phyloP scores from a whole-genome alignment of 148 eudicot genomes.

The Arctostaphylos glauca region DNA sequence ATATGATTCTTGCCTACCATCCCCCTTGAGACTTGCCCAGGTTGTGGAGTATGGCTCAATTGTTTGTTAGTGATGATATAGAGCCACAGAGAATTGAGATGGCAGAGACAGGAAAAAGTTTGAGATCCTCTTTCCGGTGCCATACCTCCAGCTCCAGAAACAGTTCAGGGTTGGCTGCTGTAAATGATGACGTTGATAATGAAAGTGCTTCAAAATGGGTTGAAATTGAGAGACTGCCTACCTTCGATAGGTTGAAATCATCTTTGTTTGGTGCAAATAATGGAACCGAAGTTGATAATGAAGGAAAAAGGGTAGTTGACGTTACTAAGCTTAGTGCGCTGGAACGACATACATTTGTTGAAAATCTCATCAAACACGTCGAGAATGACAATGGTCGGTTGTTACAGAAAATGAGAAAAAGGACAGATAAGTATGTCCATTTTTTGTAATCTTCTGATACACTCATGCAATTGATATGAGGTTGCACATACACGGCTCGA shows the following conservation, averaged over 20 bases:
- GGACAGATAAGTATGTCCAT: conserved; percentile 63
- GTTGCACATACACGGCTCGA: too few species aligned
- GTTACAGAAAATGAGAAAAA: conserved; percentile 62
- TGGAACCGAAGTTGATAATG: conserved; percentile 25
- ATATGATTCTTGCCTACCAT: background rate
- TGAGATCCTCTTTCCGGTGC: conserved; percentile 36
- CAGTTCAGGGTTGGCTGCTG: conserved; percentile 28
- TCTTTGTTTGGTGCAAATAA: conserved; percentile 47
- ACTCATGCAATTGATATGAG: too few species aligned
- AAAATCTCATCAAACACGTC: conserved; percentile 72
- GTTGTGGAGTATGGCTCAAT: conserved; percentile 34
- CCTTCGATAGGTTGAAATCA: conserved; percentile 53
- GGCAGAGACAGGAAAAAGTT: conserved; percentile 43
- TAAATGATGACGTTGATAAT: conserved; percentile 33
- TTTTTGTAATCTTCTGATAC: background rate
- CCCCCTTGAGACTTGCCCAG: background rate
- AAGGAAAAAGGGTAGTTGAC: conserved; percentile 54
- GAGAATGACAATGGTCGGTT: conserved; percentile 72
- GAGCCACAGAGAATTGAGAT: conserved; percentile 39
- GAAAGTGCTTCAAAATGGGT: conserved; percentile 50
- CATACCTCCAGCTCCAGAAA: conserved; percentile 35
- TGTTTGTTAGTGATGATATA: conserved; percentile 31
- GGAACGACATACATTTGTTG: conserved; percentile 64
- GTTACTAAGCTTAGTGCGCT: conserved; percentile 60
- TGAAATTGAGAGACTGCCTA: conserved; percentile 59